phyloP scores from a whole-genome alignment of 495 filamentous ascomycete genomes.

The Xylaria longipes region DNA sequence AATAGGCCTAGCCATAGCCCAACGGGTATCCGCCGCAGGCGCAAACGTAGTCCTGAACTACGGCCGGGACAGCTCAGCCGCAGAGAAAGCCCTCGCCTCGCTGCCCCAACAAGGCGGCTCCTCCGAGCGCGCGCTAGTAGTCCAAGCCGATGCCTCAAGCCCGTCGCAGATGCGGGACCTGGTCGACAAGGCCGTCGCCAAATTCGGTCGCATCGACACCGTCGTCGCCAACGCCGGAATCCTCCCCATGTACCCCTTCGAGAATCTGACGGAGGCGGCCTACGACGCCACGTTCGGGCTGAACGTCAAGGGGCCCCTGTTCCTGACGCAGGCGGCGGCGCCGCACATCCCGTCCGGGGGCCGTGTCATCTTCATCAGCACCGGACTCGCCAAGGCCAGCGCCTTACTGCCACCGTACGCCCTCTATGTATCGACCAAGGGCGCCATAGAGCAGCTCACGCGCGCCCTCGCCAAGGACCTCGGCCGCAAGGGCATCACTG shows the following conservation, averaged over 20 bases:
- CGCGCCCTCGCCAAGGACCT: constrained; percentile 69
- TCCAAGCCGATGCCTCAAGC: constrained; percentile 69
- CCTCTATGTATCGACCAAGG: constrained; percentile 67
- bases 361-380: constrained; percentile 66
- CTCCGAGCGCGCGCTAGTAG: constrained; percentile 54
- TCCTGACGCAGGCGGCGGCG: constrained; percentile 65
- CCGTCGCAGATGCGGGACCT: constrained; percentile 63
- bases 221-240: constrained; percentile 66
- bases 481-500: constrained; percentile 61
- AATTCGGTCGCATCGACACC: constrained; percentile 71
- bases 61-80: constrained; percentile 53
- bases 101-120: constrained; percentile 49
- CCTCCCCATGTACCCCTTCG: constrained; percentile 58
- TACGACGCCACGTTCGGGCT: constrained; percentile 61
- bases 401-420: constrained; percentile 61
- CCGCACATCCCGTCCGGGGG: constrained; percentile 63
- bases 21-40: constrained; percentile 59
- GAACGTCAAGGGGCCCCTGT: constrained; percentile 73
- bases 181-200: constrained; percentile 62
- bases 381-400: constrained; percentile 50
- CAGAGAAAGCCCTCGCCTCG: constrained; percentile 57
- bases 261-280: constrained; percentile 59
- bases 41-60: constrained; percentile 71
- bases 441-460: constrained; percentile 72
- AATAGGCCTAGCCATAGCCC: constrained; percentile 65